Percentiles rank a stretch among this genome's conserved stretches.
These are phyloP conservation scores for Dactylellina sp. DNA, from an alignment of 2,329 filamentous ascomycete species.

Conservation along the genomic window DNA sequence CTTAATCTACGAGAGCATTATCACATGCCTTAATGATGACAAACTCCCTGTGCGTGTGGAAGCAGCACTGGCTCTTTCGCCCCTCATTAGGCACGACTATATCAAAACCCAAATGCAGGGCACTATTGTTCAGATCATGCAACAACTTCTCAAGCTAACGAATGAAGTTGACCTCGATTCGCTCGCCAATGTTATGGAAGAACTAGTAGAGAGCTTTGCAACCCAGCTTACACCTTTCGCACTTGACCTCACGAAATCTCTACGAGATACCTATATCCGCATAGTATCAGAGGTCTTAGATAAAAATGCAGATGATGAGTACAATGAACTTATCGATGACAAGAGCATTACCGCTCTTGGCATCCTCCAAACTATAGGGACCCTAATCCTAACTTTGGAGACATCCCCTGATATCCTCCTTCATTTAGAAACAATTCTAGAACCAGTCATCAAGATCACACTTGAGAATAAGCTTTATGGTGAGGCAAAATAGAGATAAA, in stretches of 20 bases:
- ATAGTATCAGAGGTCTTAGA: constrained; percentile 93
- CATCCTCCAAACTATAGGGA: constrained; percentile 96
- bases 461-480: constrained; percentile 97
- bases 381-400: constrained; percentile 93
- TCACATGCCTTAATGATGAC: constrained; percentile 96
- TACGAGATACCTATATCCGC: constrained; percentile 93
- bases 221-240: constrained; percentile 95
- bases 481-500: constrained; percentile 66
- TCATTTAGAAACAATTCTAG: constrained; percentile 93
- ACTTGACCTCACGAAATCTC: constrained; percentile 92
- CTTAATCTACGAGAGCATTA: constrained; percentile 94
- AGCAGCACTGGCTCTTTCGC: constrained; percentile 91
- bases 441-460: constrained; percentile 96
- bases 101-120: constrained; percentile 96
- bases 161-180: constrained; percentile 99
- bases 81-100: constrained; percentile 92
- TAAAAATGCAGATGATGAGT: constrained; percentile 82
- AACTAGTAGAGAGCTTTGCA: constrained; percentile 99
- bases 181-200: constrained; percentile 98
- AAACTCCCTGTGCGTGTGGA: constrained; percentile 93
- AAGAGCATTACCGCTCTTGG: constrained; percentile 98
- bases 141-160: constrained; percentile 93
- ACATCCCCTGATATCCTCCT: constrained; percentile 95
- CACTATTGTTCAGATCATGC: constrained; percentile 99
- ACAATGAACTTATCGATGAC: constrained; percentile 87